Evolutionary conservation across 129 eudicot species (phyloP), one percentile per base, ranked within the genome.

Genomic region (Cynara cardunculus): DNA sequence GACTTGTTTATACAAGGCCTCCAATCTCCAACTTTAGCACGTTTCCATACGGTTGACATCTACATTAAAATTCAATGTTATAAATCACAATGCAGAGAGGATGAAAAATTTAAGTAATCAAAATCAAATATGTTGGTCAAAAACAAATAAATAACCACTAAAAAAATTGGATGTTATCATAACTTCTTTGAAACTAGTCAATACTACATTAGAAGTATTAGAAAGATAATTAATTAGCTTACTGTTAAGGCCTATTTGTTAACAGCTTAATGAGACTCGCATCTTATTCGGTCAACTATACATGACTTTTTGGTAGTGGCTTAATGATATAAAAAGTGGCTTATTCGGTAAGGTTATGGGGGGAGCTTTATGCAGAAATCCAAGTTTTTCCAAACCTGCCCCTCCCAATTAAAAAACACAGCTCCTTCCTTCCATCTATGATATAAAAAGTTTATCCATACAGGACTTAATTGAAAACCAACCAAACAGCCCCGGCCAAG

Each of bases 41-140:
- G 89, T 72, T 90, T 88, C 99, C 99, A 95, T 84, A 94, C 85
- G 1, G 96, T 92, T 67, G 91, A 88, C 71, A 94, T 90, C 98
- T 94, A 74, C 85, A 89, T 76, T 24, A 69, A 68, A 56, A 49
- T 30, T 56, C 5, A 71, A 82, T 37, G 53, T 21, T 27, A 75
- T 25, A 30, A 41, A 62, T 74, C 80, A 72, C 37, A 65, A 13
- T 37, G 30, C 41, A 39, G 5, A 37, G 34, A 34, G 70, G 74
- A 59, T 18, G 26, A 61, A 81, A 21, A 12, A 26, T 9, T 9
- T 65, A 21, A 31, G 71, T 64, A 79, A 80, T 31, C 24, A 72
- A 31, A 8, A 13, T 76, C 64, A 49, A 16, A 49, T 4, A 37
- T 49, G 62, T 49, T 49, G 62, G 21, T 46, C 19, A 13, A 13